A percentile compares a stretch with the other conserved stretches of the same genome.
Evolutionary conservation across 495 filamentous ascomycete species (phyloP).

Genomic region (Letharia columbiana): DNA sequence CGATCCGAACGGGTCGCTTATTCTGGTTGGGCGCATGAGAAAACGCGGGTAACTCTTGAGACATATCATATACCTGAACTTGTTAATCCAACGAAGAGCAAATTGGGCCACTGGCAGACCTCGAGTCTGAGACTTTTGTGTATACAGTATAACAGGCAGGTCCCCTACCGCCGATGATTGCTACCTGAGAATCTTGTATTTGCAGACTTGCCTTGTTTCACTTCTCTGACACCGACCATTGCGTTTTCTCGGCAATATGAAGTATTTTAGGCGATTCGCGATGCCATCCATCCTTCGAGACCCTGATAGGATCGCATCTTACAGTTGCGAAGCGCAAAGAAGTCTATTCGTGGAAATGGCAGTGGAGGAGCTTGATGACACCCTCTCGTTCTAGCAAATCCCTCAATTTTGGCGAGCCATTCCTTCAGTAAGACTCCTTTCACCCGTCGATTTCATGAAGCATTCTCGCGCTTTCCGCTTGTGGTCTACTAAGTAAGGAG

Average conservation of each 20-base stretch:
- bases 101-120: no score
- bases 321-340: not conserved
- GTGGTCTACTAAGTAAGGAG: not conserved
- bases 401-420: not conserved
- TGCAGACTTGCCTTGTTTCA: not conserved
- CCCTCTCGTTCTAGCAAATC: not conserved
- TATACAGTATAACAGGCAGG: not conserved
- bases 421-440: not conserved
- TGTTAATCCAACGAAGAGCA: not conserved
- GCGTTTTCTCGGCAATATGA: not conserved
- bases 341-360: not conserved
- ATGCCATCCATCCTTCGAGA: not conserved
- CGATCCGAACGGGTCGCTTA: slow-evolving; percentile 1
- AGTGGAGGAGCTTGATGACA: not conserved
- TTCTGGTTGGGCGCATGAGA: not conserved
- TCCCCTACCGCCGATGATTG: not conserved
- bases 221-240: not conserved
- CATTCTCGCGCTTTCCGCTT: not conserved
- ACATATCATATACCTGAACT: not conserved
- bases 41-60: not conserved
- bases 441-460: not conserved
- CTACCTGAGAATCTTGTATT: not conserved
- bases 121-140: not conserved
- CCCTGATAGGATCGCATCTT: not conserved
- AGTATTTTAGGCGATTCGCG: not conserved